Conservation (phyloP, 306 rosid genomes). For the Quercus suber region DNA sequence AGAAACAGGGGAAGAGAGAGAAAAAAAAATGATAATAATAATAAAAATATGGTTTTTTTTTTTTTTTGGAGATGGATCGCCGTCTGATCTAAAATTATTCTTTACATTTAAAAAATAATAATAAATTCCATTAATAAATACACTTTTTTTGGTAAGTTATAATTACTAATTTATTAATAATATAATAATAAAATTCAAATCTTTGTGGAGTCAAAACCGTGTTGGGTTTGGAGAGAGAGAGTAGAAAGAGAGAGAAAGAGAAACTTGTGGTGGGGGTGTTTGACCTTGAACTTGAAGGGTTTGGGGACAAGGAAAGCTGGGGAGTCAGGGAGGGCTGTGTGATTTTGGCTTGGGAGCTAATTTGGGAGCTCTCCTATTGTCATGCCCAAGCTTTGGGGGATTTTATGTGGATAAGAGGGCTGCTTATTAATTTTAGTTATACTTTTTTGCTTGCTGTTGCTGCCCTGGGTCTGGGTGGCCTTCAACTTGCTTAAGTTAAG, state of each 20-base stretch:
- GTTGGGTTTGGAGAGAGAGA: constrained; percentile 45
- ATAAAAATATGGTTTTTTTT: constrained; percentile 4
- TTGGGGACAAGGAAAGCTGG: constrained; percentile 2
- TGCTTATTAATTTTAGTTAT: constrained; percentile 29
- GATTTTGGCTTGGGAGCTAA: constrained; percentile 21
- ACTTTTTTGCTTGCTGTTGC: background rate
- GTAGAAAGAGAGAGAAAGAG: constrained; percentile 30
- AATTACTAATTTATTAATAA: background rate
- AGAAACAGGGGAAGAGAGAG: background rate
- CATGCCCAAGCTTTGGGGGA: constrained; percentile 25
- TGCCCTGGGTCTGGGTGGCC: too few relatives aligned
- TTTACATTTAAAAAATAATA: constrained; percentile 26
- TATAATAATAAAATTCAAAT: background rate
- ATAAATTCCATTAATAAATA: background rate
- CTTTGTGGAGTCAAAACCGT: constrained; percentile 46
- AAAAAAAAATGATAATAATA: constrained; percentile 21
- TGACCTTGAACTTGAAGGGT: constrained; percentile 41
- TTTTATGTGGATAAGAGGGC: constrained; percentile 31
- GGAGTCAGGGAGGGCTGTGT: constrained; percentile 2
- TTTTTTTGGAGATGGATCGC: constrained; percentile 25
- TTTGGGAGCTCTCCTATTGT: constrained; percentile 39
- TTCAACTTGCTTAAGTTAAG: too few relatives aligned
- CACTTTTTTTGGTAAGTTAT: background rate
- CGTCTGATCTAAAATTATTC: constrained; percentile 54
- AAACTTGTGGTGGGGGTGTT: constrained; percentile 37